Percentiles rank a stretch among this genome's conserved stretches.
phyloP scores from a whole-genome alignment of 768 basidiomycete genomes.

The Kwoniella bestiolae region DNA sequence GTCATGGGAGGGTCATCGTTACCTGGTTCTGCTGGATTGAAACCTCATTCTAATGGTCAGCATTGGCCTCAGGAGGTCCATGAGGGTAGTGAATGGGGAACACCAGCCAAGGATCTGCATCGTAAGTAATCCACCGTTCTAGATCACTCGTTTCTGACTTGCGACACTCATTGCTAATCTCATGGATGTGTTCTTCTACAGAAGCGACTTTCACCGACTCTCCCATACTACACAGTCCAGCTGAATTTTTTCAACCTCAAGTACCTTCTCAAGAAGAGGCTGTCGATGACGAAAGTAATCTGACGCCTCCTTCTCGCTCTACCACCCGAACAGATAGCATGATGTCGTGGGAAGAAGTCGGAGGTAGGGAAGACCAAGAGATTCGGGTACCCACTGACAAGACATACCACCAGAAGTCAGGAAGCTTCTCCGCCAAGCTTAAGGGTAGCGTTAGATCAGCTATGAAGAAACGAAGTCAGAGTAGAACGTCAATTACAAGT shows the following conservation, averaged over 20 bases:
- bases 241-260: not conserved
- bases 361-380: conserved; percentile 40
- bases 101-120: conserved; percentile 40
- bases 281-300: conserved; percentile 19
- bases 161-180: not conserved
- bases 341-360: conserved; percentile 56
- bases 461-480: conserved; percentile 46
- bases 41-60: conserved; percentile 14
- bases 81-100: conserved; percentile 49
- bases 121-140: conserved; percentile 22
- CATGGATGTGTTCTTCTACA: not conserved
- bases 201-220: conserved; percentile 31
- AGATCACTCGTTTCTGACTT: not conserved
- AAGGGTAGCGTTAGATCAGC: conserved; percentile 37
- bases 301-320: conserved; percentile 21
- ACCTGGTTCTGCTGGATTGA: conserved; percentile 10
- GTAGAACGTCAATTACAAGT: conserved; percentile 27
- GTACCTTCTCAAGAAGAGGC: not conserved
- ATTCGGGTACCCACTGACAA: conserved; percentile 39
- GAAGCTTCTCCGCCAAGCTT: conserved; percentile 48
- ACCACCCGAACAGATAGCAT: conserved; percentile 32
- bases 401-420: conserved; percentile 44
- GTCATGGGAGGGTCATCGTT: conserved; percentile 29
- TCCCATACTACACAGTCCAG: conserved; percentile 12
- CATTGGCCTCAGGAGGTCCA: conserved; percentile 42